Percentiles rank a stretch among this genome's conserved stretches.
Conservation (phyloP, 305 asterid genomes). For the Solanum hybrid region DNA sequence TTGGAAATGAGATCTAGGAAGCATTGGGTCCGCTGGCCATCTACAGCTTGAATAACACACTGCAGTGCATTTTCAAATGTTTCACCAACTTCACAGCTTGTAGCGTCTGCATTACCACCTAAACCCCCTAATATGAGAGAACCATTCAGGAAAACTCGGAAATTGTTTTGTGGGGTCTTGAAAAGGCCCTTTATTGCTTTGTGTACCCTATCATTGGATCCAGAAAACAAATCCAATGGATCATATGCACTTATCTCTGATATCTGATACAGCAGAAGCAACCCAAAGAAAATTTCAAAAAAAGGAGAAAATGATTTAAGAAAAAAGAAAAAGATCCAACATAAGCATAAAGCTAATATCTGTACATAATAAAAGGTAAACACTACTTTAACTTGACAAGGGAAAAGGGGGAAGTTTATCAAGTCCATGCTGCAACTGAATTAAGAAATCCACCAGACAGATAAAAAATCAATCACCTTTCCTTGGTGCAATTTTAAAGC, state of each 20-base stretch:
- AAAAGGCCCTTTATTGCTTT: conserved; percentile 60
- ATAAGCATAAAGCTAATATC: neutral
- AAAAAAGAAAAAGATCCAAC: neutral
- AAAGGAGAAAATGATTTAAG: neutral
- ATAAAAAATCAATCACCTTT: conserved; percentile 31
- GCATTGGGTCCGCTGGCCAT: conserved; percentile 49
- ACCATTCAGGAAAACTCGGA: conserved; percentile 84
- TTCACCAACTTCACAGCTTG: conserved; percentile 26
- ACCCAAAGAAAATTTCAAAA: neutral
- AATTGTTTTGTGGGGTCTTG: conserved; percentile 82
- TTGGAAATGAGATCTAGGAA: conserved; percentile 63
- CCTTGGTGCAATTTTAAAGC: conserved; percentile 59
- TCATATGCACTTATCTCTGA: conserved; percentile 70
- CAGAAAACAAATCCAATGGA: conserved; percentile 80
- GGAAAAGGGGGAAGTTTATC: neutral
- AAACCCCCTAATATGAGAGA: conserved; percentile 62
- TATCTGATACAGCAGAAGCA: conserved; percentile 32
- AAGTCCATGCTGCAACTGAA: neutral
- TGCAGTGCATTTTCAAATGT: conserved; percentile 58
- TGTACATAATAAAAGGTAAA: neutral
- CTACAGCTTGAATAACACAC: conserved; percentile 45
- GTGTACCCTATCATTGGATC: conserved; percentile 58
- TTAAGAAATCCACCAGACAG: neutral
- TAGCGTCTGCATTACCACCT: conserved; percentile 49
- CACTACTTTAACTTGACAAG: neutral